Conservation (phyloP, 1,284 basidiomycete genomes). For the Malassezia dermatis region DNA sequence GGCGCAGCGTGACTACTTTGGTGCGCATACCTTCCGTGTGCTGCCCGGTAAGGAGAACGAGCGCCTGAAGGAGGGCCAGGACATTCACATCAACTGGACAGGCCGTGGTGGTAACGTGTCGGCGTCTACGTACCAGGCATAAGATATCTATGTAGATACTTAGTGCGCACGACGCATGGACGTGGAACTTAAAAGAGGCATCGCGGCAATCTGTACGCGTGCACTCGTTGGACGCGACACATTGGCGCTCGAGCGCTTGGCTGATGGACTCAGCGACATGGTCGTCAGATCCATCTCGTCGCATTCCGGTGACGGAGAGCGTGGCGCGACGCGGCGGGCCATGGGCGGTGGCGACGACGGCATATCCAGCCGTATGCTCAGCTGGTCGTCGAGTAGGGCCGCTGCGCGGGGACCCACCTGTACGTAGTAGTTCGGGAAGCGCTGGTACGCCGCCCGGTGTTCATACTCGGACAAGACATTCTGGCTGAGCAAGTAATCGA, state of each 20-base stretch:
- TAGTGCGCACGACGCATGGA: not conserved
- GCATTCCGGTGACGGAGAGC: not conserved
- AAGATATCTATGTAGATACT: slow-evolving; percentile 42
- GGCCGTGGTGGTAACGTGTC: slow-evolving; percentile 88
- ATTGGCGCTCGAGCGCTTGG: not conserved
- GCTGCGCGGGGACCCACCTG: slow-evolving; percentile 2
- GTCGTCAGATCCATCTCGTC: slow-evolving; percentile 13
- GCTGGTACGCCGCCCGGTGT: slow-evolving; percentile 7
- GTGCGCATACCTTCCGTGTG: slow-evolving; percentile 30
- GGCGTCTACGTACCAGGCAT: slow-evolving; percentile 81
- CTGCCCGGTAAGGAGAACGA: slow-evolving; percentile 38
- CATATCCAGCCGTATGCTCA: slow-evolving; percentile 8
- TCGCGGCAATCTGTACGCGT: slow-evolving; percentile 7
- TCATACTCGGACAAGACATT: slow-evolving; percentile 11
- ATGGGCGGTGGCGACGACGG: not conserved
- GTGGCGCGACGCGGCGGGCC: not conserved
- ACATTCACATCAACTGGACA: slow-evolving; percentile 61
- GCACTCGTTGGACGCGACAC: not conserved
- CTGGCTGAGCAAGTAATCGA: slow-evolving; percentile 9
- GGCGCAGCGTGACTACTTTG: slow-evolving; percentile 62
- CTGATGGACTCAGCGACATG: slow-evolving; percentile 11
- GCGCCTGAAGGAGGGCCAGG: slow-evolving; percentile 61
- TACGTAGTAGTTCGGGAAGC: slow-evolving; percentile 13
- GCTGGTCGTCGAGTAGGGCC: not conserved
- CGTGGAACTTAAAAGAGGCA: slow-evolving; percentile 5